Percentiles rank a stretch among this genome's conserved stretches.
Conservation (phyloP, 192 early-diverging fungal species). For the Podochytrium sp. region DNA sequence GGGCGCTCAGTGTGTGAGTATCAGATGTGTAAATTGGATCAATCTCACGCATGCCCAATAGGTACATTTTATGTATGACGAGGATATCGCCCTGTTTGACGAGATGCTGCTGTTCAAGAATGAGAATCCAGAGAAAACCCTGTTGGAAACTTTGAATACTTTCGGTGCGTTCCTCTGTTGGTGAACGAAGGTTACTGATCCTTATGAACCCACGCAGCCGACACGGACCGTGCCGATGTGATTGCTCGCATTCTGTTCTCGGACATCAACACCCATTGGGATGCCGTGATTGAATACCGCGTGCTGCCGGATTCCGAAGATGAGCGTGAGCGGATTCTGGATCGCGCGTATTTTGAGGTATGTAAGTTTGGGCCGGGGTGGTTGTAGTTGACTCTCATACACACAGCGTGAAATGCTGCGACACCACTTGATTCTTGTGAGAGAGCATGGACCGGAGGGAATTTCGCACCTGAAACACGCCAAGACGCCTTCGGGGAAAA, state of each 20-base stretch:
- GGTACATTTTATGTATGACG: slow-evolving; percentile 29
- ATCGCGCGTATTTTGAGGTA: slow-evolving; percentile 32
- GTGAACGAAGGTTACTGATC: background rate
- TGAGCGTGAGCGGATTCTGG: background rate
- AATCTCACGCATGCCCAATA: background rate
- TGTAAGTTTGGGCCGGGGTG: no score
- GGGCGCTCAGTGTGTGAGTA: background rate
- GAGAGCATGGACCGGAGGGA: slow-evolving; percentile 26
- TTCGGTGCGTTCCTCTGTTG: slow-evolving; percentile 9
- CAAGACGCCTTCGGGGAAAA: background rate
- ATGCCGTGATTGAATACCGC: slow-evolving; percentile 39
- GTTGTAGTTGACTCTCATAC: no score
- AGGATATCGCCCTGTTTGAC: slow-evolving; percentile 29
- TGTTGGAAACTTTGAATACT: background rate
- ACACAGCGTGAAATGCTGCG: slow-evolving; percentile 35
- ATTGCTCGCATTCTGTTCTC: slow-evolving; percentile 41
- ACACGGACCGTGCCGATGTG: slow-evolving; percentile 31
- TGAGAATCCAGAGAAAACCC: background rate
- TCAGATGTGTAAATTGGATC: background rate
- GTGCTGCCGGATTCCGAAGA: background rate
- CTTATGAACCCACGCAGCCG: background rate
- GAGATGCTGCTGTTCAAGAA: slow-evolving; percentile 8
- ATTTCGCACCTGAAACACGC: background rate
- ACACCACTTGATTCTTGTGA: slow-evolving; percentile 35
- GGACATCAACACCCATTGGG: slow-evolving; percentile 37